These are phyloP conservation scores for Nadsonia commutata DNA, from an alignment of 1,139 yeast genomes.

Conservation along the genomic window DNA sequence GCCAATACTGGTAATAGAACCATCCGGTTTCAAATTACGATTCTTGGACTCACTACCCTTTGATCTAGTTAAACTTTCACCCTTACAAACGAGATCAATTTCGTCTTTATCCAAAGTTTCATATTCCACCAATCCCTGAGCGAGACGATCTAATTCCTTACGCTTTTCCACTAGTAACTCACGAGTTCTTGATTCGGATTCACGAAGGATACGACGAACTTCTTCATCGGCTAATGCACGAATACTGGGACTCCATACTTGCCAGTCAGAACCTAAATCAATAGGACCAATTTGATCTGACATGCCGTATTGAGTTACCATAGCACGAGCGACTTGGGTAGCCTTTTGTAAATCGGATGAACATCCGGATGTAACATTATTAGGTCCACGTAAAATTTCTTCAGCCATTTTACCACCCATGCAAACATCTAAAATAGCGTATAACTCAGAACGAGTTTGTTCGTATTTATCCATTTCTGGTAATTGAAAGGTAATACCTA, in stretches of 20 bases:
- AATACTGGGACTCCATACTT: conserved; percentile 75
- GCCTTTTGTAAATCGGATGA: conserved; percentile 83
- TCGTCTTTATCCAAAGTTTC: conserved; percentile 89
- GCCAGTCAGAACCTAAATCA: conserved; percentile 46
- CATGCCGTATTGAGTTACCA: conserved; percentile 97
- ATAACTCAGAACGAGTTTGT: conserved; percentile 75
- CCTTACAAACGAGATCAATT: conserved; percentile 71
- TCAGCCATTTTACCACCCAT: conserved; percentile 99
- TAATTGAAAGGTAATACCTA: conserved; percentile 91
- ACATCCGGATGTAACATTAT: conserved; percentile 89
- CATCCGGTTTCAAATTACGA: no score
- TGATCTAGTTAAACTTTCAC: conserved; percentile 59
- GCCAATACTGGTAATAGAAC: no score
- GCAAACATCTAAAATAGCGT: conserved; percentile 87
- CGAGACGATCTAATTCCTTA: conserved; percentile 71
- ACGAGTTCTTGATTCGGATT: conserved; percentile 71
- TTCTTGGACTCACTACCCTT: no score
- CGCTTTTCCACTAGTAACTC: conserved; percentile 43
- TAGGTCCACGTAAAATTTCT: conserved; percentile 79
- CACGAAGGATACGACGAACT: conserved; percentile 58
- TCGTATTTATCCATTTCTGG: conserved; percentile 98
- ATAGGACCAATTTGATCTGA: conserved; percentile 88
- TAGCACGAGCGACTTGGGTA: conserved; percentile 84
- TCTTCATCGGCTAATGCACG: conserved; percentile 88
- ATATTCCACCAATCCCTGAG: conserved; percentile 86